Evolutionary conservation across 2,329 filamentous ascomycete species (phyloP).

Genomic region (Geosmithia morbida): DNA sequence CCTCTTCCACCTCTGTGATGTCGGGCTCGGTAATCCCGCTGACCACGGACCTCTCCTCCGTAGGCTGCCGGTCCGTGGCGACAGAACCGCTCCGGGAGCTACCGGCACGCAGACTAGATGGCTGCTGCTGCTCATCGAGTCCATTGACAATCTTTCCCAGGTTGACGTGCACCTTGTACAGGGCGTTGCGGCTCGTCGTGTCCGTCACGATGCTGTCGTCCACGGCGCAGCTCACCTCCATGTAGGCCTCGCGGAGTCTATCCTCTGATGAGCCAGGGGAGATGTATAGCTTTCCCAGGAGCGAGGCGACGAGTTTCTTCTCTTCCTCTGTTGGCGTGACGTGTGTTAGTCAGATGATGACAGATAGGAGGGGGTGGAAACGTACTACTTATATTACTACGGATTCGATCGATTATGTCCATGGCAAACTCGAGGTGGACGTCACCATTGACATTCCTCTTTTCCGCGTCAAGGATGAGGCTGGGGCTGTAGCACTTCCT

Average conservation of each 20-base stretch:
- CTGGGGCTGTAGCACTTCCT: constrained; percentile 53
- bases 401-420: constrained; percentile 62
- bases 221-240: constrained; percentile 45
- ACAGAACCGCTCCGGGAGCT: background rate
- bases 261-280: constrained; percentile 48
- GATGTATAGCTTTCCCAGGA: constrained; percentile 74
- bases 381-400: constrained; percentile 54
- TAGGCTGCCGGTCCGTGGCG: constrained; percentile 10
- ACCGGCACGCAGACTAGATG: background rate
- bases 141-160: constrained; percentile 53
- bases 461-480: constrained; percentile 36
- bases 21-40: constrained; percentile 25
- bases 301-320: constrained; percentile 63
- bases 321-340: constrained; percentile 53
- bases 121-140: constrained; percentile 29
- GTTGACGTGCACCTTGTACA: constrained; percentile 54
- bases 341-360: background rate
- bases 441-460: constrained; percentile 55
- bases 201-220: constrained; percentile 46
- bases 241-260: constrained; percentile 42
- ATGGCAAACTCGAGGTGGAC: constrained; percentile 68
- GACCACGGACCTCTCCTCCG: constrained; percentile 22
- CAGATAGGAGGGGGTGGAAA: constrained; percentile 6
- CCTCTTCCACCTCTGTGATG: constrained; percentile 17
- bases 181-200: constrained; percentile 45